phyloP scores from a whole-genome alignment of 139 green algal genomes.

The Dunaliella sp. region DNA sequence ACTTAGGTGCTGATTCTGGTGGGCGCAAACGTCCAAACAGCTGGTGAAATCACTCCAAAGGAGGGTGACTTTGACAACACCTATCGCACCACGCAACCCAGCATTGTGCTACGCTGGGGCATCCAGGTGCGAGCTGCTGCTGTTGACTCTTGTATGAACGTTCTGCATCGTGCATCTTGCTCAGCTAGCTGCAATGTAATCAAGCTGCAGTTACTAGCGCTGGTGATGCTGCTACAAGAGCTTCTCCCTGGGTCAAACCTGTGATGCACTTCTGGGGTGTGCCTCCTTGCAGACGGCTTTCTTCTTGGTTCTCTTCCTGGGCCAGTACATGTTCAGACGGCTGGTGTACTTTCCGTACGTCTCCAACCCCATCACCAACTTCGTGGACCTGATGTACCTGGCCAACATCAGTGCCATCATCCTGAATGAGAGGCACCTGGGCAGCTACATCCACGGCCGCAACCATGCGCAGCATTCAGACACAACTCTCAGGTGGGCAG shows the following conservation, averaged over 20 bases:
- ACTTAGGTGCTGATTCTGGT: conserved; percentile 41
- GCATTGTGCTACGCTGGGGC: conserved; percentile 54
- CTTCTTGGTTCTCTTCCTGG: background rate
- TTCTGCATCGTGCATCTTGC: too few species aligned
- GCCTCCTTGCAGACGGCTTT: background rate
- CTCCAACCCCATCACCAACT: conserved; percentile 50
- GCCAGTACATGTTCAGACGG: conserved; percentile 39
- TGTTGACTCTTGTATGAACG: too few species aligned
- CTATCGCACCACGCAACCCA: conserved; percentile 31
- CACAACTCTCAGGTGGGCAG: conserved; percentile 45
- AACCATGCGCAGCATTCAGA: conserved; percentile 63
- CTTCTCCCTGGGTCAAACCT: too few species aligned
- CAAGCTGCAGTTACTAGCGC: too few species aligned
- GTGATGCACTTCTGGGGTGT: too few species aligned
- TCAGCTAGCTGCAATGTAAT: too few species aligned
- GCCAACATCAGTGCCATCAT: conserved; percentile 62
- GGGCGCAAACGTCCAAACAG: conserved; percentile 33
- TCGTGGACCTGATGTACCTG: conserved; percentile 69
- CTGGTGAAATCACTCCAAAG: conserved; percentile 43
- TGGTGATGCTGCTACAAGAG: too few species aligned
- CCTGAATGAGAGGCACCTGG: conserved; percentile 46
- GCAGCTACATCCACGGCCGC: conserved; percentile 70
- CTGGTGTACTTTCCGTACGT: conserved; percentile 43
- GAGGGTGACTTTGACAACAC: conserved; percentile 25
- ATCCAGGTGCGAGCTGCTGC: conserved; percentile 25